Conservation (phyloP, 352 stramenopile species). For the Globisporangium abappressorium region DNA sequence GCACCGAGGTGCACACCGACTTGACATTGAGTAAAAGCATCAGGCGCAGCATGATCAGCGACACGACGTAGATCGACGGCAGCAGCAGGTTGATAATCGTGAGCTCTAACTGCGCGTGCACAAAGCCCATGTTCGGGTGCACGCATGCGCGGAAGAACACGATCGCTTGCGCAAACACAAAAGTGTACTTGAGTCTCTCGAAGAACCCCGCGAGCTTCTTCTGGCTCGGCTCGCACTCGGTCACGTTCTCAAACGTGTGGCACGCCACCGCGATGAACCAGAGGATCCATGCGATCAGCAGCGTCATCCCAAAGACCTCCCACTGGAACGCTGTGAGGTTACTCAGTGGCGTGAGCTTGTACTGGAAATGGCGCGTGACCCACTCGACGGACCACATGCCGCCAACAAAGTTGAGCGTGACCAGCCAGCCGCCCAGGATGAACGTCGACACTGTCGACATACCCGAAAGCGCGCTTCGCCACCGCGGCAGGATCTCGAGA, state of each 20-base stretch:
- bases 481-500: conserved; percentile 74
- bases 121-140: conserved; percentile 82
- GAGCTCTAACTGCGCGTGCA: conserved; percentile 84
- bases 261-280: conserved; percentile 78
- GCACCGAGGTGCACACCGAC: conserved; percentile 44
- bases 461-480: conserved; percentile 55
- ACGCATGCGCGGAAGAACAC: conserved; percentile 77
- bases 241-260: conserved; percentile 54
- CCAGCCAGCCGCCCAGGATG: conserved; percentile 49
- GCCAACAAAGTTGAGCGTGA: conserved; percentile 59
- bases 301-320: conserved; percentile 80
- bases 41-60: conserved; percentile 75
- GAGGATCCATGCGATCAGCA: conserved; percentile 76
- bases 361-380: conserved; percentile 63
- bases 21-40: conserved; percentile 51
- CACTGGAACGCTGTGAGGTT: conserved; percentile 60
- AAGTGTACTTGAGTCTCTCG: conserved; percentile 80
- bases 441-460: conserved; percentile 55
- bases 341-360: conserved; percentile 70
- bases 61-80: conserved; percentile 85
- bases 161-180: conserved; percentile 72
- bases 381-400: conserved; percentile 76
- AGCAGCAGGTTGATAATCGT: conserved; percentile 88
- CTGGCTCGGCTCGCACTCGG: conserved; percentile 57
- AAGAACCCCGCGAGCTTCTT: conserved; percentile 66